Evolutionary conservation across 257 asterid genomes (phyloP).

Genomic region (Echites panduratus): DNA sequence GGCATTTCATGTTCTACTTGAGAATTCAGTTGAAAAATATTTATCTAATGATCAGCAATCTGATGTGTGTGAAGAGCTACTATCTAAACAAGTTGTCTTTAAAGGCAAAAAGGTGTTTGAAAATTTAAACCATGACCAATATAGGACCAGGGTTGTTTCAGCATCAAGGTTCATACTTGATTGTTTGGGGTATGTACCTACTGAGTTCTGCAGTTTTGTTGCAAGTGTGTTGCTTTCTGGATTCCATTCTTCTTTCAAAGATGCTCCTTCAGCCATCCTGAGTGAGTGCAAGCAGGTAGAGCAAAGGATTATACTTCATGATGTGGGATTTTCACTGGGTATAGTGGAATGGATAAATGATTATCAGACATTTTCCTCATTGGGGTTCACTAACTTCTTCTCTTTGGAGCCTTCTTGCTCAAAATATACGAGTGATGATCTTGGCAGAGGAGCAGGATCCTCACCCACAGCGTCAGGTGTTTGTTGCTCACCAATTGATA

Average conservation of each 20-base stretch:
- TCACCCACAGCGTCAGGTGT: conserved; percentile 18
- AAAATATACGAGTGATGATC: conserved; percentile 23
- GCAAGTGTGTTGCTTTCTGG: conserved; percentile 77
- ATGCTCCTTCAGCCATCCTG: conserved; percentile 68
- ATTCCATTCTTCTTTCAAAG: conserved; percentile 55
- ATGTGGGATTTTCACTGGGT: conserved; percentile 84
- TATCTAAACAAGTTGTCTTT: conserved; percentile 24
- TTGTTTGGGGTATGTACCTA: conserved; percentile 73
- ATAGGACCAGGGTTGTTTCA: conserved; percentile 25
- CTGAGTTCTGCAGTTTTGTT: conserved; percentile 79
- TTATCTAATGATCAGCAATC: conserved; percentile 22
- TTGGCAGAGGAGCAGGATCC: conserved; percentile 22
- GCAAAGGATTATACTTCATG: conserved; percentile 82
- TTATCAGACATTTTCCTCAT: conserved; percentile 43
- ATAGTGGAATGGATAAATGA: conserved; percentile 80
- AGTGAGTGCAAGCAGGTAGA: conserved; percentile 53
- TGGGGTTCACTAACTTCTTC: conserved; percentile 24
- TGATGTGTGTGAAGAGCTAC: conserved; percentile 22
- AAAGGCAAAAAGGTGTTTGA: conserved; percentile 18
- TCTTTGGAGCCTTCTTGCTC: conserved; percentile 38
- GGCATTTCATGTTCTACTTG: conserved; percentile 60
- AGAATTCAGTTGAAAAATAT: conserved; percentile 37
- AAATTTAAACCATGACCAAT: conserved; percentile 23
- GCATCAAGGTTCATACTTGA: conserved; percentile 68
- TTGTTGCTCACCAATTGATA: conserved; percentile 21